Evolutionary conservation across 805 yeast genomes (phyloP).

Genomic region (Saccharomycodes ludwigii): DNA sequence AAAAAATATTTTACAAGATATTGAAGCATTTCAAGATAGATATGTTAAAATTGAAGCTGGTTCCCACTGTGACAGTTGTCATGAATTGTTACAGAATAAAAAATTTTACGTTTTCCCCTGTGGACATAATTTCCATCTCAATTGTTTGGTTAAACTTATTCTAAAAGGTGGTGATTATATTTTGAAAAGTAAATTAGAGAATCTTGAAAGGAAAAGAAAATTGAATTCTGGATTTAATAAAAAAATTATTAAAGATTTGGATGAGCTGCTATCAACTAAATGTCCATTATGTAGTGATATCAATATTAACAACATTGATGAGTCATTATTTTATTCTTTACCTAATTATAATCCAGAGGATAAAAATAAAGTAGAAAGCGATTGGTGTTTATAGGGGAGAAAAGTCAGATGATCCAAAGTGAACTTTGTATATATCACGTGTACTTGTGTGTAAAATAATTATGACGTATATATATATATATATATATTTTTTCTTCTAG

Average conservation of each 20-base stretch:
- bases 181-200: conserved; percentile 48
- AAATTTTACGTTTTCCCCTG: conserved; percentile 81
- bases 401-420: no score
- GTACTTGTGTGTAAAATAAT: no score
- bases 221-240: conserved; percentile 12
- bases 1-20: conserved; percentile 47
- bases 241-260: conserved; percentile 29
- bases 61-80: conserved; percentile 56
- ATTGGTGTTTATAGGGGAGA: no score
- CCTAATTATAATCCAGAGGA: no score
- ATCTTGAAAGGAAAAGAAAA: conserved; percentile 27
- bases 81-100: conserved; percentile 59
- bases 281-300: conserved; percentile 72
- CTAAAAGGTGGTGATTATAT: conserved; percentile 54
- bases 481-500: no score
- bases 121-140: conserved; percentile 79
- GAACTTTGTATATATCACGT: no score
- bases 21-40: conserved; percentile 37
- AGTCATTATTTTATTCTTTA: conserved; percentile 37
- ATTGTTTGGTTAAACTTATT: conserved; percentile 60
- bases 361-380: no score
- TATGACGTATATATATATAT: no score
- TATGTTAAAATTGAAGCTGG: conserved; percentile 70
- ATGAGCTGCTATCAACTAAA: conserved; percentile 43
- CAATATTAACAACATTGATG: conserved; percentile 58